Evolutionary conservation across 768 basidiomycete species (phyloP), one percentile per base, ranked within the genome.

Genomic region (Xerocomellus dryophilus): DNA sequence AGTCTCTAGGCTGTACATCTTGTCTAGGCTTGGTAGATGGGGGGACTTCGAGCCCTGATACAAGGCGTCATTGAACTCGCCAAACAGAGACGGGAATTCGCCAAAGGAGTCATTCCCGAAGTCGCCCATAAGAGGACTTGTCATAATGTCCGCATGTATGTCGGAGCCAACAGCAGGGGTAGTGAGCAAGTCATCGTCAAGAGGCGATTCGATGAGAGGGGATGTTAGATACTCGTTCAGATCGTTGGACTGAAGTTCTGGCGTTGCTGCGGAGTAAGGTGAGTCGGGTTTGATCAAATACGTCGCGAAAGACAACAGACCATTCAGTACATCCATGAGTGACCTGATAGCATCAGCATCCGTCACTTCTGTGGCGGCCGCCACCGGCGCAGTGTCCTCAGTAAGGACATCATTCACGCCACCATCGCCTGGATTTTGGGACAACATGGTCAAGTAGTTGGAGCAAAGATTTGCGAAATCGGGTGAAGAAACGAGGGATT

Each of bases 361-460:
- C 55, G 67, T 55, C 34, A 63, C 55, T 4, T 43, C 40, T 29
- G 60, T 14, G 23, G 43, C 68, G 40, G 64, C 54, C n/a, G 64
- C 56, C 46, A 62, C 57, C 1, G 67, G 62, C 42, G 62, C 65
- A 36, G 62, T 50, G 57, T 67, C 68, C 64, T 59, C 56, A 14
- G 63, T 38, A 52, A 52, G 66, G 63, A 78, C 71, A 25, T 68
- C 56, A 35, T 69, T 58, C 62, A 68, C 65, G 35, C 73, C 53
- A 53, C 71, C 64, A 52, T 78, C 75, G 54, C 71, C 64, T 23
- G 81, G 74, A 41, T 76, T 77, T 60, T 78, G 74, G 20, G 77
- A 73, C 60, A 90, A 67, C 88, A 90, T 90, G 56, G 73, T 81
- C 66, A 89, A 69, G 69, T 90, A 90, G 59, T 83, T 83, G 35